Conservation (phyloP, 768 basidiomycete species). For the Boletus rubropictus region DNA sequence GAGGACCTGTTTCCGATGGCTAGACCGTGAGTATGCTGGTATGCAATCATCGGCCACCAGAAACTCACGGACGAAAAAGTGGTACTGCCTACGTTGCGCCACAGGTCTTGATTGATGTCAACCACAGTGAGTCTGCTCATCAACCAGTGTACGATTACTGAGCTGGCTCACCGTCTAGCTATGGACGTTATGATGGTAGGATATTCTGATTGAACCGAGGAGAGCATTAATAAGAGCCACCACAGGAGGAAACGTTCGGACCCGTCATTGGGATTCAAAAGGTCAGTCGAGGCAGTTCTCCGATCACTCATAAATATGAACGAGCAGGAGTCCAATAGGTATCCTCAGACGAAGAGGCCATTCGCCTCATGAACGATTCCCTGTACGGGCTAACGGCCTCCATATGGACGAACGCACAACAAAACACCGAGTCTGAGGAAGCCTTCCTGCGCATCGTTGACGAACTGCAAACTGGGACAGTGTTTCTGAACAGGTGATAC, state of each 20-base stretch:
- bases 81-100: constrained; percentile 87
- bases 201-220: background rate
- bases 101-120: constrained; percentile 82
- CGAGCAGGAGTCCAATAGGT: constrained; percentile 40
- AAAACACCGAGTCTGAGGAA: constrained; percentile 53
- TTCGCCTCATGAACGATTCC: constrained; percentile 93
- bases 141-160: constrained; percentile 1
- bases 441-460: constrained; percentile 60
- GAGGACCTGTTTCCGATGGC: constrained; percentile 64
- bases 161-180: constrained; percentile 34
- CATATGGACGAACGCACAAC: constrained; percentile 78
- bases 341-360: constrained; percentile 79
- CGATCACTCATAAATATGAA: background rate
- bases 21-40: constrained; percentile 46
- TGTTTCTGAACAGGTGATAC: constrained; percentile 78
- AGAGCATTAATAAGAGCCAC: background rate
- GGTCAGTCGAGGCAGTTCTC: constrained; percentile 35
- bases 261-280: constrained; percentile 92
- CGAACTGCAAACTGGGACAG: constrained; percentile 84
- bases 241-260: constrained; percentile 84
- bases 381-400: constrained; percentile 92
- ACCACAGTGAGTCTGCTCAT: constrained; percentile 60
- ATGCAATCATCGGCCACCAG: background rate
- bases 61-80: constrained; percentile 32
- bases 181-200: constrained; percentile 91